phyloP scores from a whole-genome alignment of 257 asterid genomes.

The Buddleja alternifolia region DNA sequence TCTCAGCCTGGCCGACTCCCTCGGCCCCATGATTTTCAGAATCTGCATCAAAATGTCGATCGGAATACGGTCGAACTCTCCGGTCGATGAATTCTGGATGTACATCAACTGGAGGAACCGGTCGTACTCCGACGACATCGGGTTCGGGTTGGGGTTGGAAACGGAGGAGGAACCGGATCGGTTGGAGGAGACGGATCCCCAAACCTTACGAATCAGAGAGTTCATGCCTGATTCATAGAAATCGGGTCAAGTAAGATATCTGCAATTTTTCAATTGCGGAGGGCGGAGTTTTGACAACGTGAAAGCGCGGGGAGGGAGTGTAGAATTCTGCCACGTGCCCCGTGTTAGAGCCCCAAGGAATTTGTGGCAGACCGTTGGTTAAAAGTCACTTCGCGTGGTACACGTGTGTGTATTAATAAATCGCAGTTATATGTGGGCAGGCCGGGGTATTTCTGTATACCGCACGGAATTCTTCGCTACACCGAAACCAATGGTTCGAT shows the following conservation, averaged over 20 bases:
- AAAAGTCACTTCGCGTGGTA: constrained; percentile 19
- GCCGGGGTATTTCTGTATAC: too few relatives aligned
- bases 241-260: too few relatives aligned
- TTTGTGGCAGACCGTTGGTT: constrained; percentile 1
- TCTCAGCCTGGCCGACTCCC: constrained; percentile 68
- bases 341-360: not conserved
- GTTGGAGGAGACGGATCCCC: constrained; percentile 55
- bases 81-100: constrained; percentile 63
- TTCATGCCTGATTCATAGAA: constrained; percentile 40
- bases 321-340: constrained; percentile 32
- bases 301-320: not conserved
- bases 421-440: too few relatives aligned
- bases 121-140: constrained; percentile 43
- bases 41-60: constrained; percentile 68
- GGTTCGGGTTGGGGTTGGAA: constrained; percentile 32
- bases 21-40: constrained; percentile 71
- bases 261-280: constrained; percentile 14
- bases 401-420: too few relatives aligned
- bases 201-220: constrained; percentile 62
- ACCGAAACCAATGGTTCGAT: too few relatives aligned
- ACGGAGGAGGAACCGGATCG: constrained; percentile 46
- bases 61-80: constrained; percentile 85
- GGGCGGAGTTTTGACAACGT: constrained; percentile 31
- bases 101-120: constrained; percentile 55
- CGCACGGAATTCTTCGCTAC: too few relatives aligned